Evolutionary conservation across 1,284 basidiomycete species (phyloP).

Genomic region (Heimioporus punctisporus): DNA sequence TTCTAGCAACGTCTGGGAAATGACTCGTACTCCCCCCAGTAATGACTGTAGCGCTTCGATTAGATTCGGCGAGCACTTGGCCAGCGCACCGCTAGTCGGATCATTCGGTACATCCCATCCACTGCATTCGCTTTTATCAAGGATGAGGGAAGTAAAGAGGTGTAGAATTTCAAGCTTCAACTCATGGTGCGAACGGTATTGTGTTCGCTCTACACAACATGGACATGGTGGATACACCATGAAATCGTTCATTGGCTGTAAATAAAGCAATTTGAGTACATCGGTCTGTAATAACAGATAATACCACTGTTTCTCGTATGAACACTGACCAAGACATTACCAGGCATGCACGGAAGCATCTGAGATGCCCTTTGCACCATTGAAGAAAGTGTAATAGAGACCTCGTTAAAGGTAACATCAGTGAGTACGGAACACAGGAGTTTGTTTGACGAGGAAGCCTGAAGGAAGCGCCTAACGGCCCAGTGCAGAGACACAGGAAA

Average conservation of each 20-base stretch:
- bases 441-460: conserved; percentile 13
- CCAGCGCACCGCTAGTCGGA: not conserved
- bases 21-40: conserved; percentile 19
- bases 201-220: conserved; percentile 24
- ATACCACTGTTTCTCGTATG: conserved; percentile 12
- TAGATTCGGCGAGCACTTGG: conserved; percentile 15
- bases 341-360: conserved; percentile 4
- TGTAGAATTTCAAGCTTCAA: conserved; percentile 33
- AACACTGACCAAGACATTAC: conserved; percentile 31
- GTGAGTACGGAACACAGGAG: conserved; percentile 22
- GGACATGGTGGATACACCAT: conserved; percentile 38
- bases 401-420: conserved; percentile 14
- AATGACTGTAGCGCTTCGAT: conserved; percentile 25
- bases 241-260: conserved; percentile 43
- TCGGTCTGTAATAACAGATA: conserved; percentile 11
- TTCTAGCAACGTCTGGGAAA: conserved; percentile 19
- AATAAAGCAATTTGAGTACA: conserved; percentile 34
- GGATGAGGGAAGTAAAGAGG: conserved; percentile 29
- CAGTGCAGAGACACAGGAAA: conserved; percentile 36
- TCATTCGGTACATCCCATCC: not conserved
- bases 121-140: conserved; percentile 20
- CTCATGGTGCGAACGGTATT: conserved; percentile 21
- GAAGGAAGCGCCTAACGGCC: conserved; percentile 38
- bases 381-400: conserved; percentile 13
- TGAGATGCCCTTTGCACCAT: conserved; percentile 14